Percentiles rank a stretch among this genome's conserved stretches.
These are phyloP conservation scores for Tardiomyces digboiensis DNA, from an alignment of 1,139 yeast genomes.

Conservation along the genomic window DNA sequence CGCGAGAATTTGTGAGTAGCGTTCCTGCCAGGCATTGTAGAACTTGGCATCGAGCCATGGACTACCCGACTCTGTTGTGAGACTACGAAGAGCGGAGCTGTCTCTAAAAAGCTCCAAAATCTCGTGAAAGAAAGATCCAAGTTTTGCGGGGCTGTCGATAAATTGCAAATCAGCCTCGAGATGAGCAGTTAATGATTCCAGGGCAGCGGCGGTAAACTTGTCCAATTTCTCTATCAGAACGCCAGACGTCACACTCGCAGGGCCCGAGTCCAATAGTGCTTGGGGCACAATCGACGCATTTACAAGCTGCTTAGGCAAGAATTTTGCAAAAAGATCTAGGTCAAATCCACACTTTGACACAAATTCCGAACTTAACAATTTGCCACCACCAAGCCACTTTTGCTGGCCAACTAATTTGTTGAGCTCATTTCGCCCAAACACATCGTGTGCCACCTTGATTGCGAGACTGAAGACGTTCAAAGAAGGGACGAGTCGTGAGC, in stretches of 20 bases:
- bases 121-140: constrained; percentile 8
- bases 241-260: not conserved
- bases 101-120: constrained; percentile 13
- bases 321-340: not conserved
- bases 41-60: constrained; percentile 11
- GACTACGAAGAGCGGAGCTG: constrained; percentile 9
- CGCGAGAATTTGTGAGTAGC: constrained; percentile 9
- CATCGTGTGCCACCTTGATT: constrained; percentile 11
- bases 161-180: not conserved
- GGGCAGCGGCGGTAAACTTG: not conserved
- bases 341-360: not conserved
- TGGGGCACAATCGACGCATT: not conserved
- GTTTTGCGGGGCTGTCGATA: not conserved
- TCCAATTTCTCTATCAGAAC: not conserved
- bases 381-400: not conserved
- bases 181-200: not conserved
- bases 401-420: constrained; percentile 13
- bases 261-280: not conserved
- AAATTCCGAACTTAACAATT: not conserved
- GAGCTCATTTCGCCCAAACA: constrained; percentile 14
- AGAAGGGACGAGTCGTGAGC: not conserved
- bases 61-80: constrained; percentile 4
- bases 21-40: constrained; percentile 11
- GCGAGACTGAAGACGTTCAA: constrained; percentile 9
- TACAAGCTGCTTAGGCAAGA: not conserved